These are phyloP conservation scores for Paxillus involutus DNA, from an alignment of 768 basidiomycete genomes.

Conservation along the genomic window DNA sequence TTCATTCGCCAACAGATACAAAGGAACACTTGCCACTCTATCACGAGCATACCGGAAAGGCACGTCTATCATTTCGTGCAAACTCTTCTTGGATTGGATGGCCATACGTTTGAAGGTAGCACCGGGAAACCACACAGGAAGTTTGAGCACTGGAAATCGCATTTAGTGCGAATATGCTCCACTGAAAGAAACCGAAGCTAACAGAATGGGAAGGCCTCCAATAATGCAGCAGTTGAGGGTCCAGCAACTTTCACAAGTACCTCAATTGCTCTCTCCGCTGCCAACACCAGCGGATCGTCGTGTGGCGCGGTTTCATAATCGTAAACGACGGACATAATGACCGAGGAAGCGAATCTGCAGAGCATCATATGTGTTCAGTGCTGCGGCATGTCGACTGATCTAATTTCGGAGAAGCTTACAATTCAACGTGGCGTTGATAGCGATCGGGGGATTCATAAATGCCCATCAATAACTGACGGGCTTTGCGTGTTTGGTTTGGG, in stretches of 20 bases:
- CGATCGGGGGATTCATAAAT: constrained; percentile 23
- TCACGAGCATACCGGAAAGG: constrained; percentile 31
- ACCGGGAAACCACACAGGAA: constrained; percentile 37
- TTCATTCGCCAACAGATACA: neutral
- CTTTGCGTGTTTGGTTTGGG: constrained; percentile 29
- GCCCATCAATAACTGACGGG: constrained; percentile 21
- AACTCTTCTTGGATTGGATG: constrained; percentile 25
- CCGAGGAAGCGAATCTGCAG: constrained; percentile 30
- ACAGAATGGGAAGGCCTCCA: constrained; percentile 34
- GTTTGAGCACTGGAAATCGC: constrained; percentile 24
- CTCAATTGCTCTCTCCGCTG: constrained; percentile 30
- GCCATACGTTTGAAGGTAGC: constrained; percentile 32
- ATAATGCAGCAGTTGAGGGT: constrained; percentile 22
- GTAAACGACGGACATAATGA: constrained; percentile 34
- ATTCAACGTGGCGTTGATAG: constrained; percentile 29
- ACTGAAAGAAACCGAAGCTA: constrained; percentile 14
- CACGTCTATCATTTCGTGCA: constrained; percentile 27
- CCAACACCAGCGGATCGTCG: constrained; percentile 27
- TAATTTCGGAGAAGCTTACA: constrained; percentile 21
- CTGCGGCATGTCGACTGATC: neutral
- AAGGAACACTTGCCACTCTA: constrained; percentile 16
- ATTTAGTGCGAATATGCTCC: constrained; percentile 9
- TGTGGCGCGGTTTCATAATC: constrained; percentile 30
- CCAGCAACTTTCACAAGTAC: constrained; percentile 24
- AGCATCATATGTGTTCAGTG: constrained; percentile 1